Percentiles rank a stretch among this genome's conserved stretches.
Evolutionary conservation across 768 basidiomycete species (phyloP).

Genomic region (Calocybe cyanea): DNA sequence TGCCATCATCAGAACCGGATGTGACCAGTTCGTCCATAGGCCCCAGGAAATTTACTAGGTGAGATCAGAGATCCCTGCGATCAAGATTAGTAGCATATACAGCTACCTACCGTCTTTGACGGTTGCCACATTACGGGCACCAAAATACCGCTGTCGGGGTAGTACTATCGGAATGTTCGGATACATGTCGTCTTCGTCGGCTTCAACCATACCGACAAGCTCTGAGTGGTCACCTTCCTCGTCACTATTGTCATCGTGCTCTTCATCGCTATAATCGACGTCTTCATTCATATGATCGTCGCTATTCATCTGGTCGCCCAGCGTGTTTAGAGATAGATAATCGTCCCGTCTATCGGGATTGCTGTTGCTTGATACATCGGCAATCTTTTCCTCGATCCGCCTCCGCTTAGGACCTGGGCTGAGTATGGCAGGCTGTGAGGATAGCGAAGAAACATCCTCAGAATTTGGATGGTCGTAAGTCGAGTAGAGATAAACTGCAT

Average conservation of each 20-base stretch:
- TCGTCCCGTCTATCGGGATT: conserved; percentile 25
- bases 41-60: conserved; percentile 79
- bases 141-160: conserved; percentile 61
- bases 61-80: neutral
- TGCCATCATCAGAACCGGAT: conserved; percentile 85
- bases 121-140: conserved; percentile 77
- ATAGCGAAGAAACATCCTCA: conserved; percentile 15
- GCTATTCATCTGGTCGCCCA: conserved; percentile 19
- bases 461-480: conserved; percentile 56
- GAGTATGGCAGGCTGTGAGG: conserved; percentile 23
- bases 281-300: conserved; percentile 16
- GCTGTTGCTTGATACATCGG: conserved; percentile 14
- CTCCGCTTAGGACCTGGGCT: conserved; percentile 24
- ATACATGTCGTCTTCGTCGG: conserved; percentile 21
- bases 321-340: conserved; percentile 16
- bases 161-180: conserved; percentile 49
- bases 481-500: conserved; percentile 72
- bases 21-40: conserved; percentile 71
- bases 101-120: conserved; percentile 74
- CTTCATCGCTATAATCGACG: conserved; percentile 24
- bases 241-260: conserved; percentile 30
- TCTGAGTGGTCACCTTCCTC: conserved; percentile 23
- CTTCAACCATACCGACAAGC: conserved; percentile 21
- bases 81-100: neutral
- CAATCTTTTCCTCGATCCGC: conserved; percentile 13